Evolutionary conservation across 2,329 filamentous ascomycete species (phyloP).

Genomic region (Epicoccum nigrum): DNA sequence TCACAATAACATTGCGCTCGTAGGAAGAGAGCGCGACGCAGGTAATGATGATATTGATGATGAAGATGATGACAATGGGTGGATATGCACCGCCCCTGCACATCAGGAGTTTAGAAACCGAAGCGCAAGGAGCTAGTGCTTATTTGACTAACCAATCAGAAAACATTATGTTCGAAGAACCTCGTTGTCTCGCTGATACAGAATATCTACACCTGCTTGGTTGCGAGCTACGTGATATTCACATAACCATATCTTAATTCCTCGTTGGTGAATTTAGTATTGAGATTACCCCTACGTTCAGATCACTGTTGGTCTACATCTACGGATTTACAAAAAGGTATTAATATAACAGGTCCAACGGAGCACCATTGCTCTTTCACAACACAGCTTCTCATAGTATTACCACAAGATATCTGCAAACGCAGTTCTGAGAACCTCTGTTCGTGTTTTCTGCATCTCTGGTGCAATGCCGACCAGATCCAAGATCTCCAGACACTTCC

Average conservation of each 20-base stretch:
- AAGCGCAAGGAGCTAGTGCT: neutral
- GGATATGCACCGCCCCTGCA: neutral
- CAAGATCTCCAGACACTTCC: constrained; percentile 54
- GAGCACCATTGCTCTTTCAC: no score
- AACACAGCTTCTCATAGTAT: neutral
- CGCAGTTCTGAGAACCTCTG: constrained; percentile 53
- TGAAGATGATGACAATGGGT: neutral
- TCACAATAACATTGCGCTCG: neutral
- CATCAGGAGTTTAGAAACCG: constrained; percentile 3
- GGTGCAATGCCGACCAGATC: constrained; percentile 52
- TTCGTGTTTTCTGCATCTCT: constrained; percentile 57
- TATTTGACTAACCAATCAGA: neutral
- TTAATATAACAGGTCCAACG: neutral
- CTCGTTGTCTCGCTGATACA: no score
- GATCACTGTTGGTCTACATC: no score
- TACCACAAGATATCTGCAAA: constrained; percentile 50
- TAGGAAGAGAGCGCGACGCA: neutral
- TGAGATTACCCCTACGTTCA: no score
- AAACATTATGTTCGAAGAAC: no score
- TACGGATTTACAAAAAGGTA: neutral
- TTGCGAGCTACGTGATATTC: no score
- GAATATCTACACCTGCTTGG: no score
- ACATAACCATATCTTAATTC: no score
- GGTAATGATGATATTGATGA: neutral
- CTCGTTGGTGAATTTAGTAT: no score